Base-by-base conservation (phyloP, 2,329 filamentous ascomycete genomes). In the Neonectria magnoliae region DNA sequence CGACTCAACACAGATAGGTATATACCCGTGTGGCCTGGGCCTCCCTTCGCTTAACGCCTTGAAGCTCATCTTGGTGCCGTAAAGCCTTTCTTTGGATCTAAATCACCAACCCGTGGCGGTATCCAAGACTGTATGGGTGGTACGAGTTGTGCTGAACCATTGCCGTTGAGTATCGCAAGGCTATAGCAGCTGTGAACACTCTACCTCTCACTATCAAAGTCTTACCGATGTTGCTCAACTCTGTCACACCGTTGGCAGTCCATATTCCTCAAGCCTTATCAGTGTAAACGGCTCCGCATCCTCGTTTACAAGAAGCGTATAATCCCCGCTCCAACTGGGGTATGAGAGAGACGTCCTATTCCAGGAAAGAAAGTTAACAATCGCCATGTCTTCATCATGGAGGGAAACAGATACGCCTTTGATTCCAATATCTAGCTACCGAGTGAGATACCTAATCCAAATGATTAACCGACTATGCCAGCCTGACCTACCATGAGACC, bases 381-480 rank as follows among this genome's bases (percentile, higher is more conserved):
- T 11, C 14, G 5, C 16, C 20, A 8, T 42, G 22, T 50, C 20
- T 33, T 14, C 10, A 20, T 50, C n/a, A 18, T 27, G 29, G 27
- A 57, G 10, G 42, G 27, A 54, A 55, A 55, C 33, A 31, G 11
- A 20, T 33, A 64, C 57, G 62, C 57, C 57, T 16, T 64, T 56
- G 51, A 64, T 61, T 64, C 27, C 41, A 61, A 47, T 48, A 64
- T 60, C 38, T 42, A 42, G 13, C 62, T 60, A 61, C 51, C 27
- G 38, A 42, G n/a, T 36, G 45, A 27, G 45, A 57, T 57, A 47
- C 47, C 36, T 48, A 41, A 60, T 61, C 38, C 13, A 27, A 52
- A 60, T 48, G 47, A 55, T 52, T 44, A 68, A 48, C 48, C 53
- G 18, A 44, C 13, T 38, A 31, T 58, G 50, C 48, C 55, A 20